A percentile compares a stretch with the other conserved stretches of the same genome.
Conservation (phyloP, 108 stramenopile species). For the Thalassiosira profunda region DNA sequence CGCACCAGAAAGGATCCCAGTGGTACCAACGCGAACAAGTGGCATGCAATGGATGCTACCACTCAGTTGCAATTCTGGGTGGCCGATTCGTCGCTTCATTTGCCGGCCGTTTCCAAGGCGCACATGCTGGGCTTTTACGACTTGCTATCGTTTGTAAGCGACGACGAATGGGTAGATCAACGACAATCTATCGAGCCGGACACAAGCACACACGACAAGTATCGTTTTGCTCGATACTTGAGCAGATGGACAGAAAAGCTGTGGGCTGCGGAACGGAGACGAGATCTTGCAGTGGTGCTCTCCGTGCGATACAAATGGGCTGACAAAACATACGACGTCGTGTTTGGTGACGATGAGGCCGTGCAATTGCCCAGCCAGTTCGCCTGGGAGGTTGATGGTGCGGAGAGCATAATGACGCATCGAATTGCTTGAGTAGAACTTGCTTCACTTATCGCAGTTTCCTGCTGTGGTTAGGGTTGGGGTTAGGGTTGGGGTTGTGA, state of each 20-base stretch:
- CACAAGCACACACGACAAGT: neutral
- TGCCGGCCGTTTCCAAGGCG: slow-evolving; percentile 66
- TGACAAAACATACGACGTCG: slow-evolving; percentile 13
- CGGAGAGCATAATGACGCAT: no score
- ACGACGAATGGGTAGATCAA: slow-evolving; percentile 24
- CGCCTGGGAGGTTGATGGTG: no score
- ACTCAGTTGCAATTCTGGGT: slow-evolving; percentile 86
- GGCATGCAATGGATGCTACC: slow-evolving; percentile 62
- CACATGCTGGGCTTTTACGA: slow-evolving; percentile 84
- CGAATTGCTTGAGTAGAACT: no score
- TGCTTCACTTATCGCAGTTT: no score
- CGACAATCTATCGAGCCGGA: neutral
- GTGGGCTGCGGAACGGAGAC: neutral
- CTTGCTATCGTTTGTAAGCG: slow-evolving; percentile 29
- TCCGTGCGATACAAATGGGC: slow-evolving; percentile 24
- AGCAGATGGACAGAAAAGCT: slow-evolving; percentile 2
- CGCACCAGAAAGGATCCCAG: neutral
- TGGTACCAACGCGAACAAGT: neutral
- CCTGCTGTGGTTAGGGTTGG: no score
- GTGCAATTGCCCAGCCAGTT: slow-evolving; percentile 40
- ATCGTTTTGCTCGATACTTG: neutral
- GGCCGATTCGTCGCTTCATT: slow-evolving; percentile 38
- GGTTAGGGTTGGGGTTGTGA: no score
- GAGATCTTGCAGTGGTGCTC: slow-evolving; percentile 26
- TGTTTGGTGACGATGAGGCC: slow-evolving; percentile 27